Conservation (phyloP, 2,329 filamentous ascomycete genomes). For the Plectosphaerella sp. region DNA sequence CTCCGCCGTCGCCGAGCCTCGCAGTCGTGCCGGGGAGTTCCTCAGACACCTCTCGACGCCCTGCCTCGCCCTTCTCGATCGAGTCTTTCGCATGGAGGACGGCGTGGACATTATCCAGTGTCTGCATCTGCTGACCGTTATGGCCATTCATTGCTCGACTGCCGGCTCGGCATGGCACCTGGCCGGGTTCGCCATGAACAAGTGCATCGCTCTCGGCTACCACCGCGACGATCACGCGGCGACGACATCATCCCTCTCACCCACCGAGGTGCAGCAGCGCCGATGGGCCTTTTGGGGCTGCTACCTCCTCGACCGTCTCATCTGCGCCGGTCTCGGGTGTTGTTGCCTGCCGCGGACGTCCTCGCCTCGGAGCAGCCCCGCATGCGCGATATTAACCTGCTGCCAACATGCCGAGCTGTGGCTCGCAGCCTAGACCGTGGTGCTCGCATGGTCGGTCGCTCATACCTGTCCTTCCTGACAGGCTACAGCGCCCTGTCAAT, state of each 20-base stretch:
- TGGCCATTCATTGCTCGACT: constrained; percentile 10
- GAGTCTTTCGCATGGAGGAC: constrained; percentile 9
- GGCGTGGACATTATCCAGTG: constrained; percentile 11
- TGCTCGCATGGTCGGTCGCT: constrained; percentile 3
- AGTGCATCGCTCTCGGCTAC: constrained; percentile 7
- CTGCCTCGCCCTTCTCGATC: constrained; percentile 7
- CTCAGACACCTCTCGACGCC: constrained; percentile 10
- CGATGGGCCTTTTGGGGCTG: constrained; percentile 9
- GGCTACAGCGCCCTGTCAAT: constrained; percentile 1
- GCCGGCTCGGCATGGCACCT: constrained; percentile 11
- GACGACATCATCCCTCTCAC: background rate
- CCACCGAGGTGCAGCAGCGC: constrained; percentile 4
- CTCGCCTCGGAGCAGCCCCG: background rate
- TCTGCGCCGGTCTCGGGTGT: constrained; percentile 5
- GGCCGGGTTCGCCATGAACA: constrained; percentile 11
- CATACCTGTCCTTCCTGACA: constrained; percentile 1
- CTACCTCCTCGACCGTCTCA: constrained; percentile 5
- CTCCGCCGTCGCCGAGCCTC: constrained; percentile 9
- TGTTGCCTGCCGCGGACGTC: background rate
- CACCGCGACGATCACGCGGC: constrained; percentile 1
- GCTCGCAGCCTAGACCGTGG: constrained; percentile 4
- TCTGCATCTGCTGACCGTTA: constrained; percentile 8
- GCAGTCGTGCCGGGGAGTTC: constrained; percentile 7
- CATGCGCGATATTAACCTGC: background rate
- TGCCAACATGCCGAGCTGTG: constrained; percentile 3